phyloP scores from a whole-genome alignment of 1,284 basidiomycete genomes.

The Puccinia triticina region DNA sequence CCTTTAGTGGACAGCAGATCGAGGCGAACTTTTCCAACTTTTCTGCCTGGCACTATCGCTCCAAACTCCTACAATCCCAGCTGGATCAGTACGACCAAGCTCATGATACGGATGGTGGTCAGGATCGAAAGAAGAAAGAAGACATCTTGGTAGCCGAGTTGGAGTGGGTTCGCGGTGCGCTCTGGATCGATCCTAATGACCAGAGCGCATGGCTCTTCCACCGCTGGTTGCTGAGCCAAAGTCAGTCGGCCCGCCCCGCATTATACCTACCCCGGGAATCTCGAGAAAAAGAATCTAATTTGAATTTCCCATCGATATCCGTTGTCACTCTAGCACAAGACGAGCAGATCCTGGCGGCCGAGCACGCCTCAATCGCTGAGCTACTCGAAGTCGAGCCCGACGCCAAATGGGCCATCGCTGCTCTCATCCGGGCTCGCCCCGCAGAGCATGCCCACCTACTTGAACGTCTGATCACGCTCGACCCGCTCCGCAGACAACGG shows the following conservation, averaged over 20 bases:
- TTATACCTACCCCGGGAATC: not conserved
- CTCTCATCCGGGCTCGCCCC: constrained; percentile 13
- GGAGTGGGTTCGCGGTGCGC: constrained; percentile 85
- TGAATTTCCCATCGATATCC: not conserved
- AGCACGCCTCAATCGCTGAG: constrained; percentile 79
- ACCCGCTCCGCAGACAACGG: constrained; percentile 67
- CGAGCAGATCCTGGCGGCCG: constrained; percentile 61
- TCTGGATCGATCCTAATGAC: constrained; percentile 95
- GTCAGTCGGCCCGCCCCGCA: constrained; percentile 61
- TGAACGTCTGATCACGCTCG: constrained; percentile 65
- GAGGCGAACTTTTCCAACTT: constrained; percentile 95
- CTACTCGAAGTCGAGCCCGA: constrained; percentile 87
- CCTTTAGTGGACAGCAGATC: constrained; percentile 86
- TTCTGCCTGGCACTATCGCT: constrained; percentile 97
- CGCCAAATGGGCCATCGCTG: constrained; percentile 75
- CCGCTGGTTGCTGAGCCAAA: constrained; percentile 83
- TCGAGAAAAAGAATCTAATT: not conserved
- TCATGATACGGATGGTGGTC: constrained; percentile 64
- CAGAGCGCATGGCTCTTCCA: constrained; percentile 99
- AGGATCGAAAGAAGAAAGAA: constrained; percentile 63
- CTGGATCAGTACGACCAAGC: constrained; percentile 62
- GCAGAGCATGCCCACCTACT: constrained; percentile 52
- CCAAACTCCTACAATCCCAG: constrained; percentile 73
- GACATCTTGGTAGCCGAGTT: constrained; percentile 76
- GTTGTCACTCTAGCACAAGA: constrained; percentile 27